Base-by-base conservation (phyloP, 345 rosid genomes). In the Erucastrum elatum region DNA sequence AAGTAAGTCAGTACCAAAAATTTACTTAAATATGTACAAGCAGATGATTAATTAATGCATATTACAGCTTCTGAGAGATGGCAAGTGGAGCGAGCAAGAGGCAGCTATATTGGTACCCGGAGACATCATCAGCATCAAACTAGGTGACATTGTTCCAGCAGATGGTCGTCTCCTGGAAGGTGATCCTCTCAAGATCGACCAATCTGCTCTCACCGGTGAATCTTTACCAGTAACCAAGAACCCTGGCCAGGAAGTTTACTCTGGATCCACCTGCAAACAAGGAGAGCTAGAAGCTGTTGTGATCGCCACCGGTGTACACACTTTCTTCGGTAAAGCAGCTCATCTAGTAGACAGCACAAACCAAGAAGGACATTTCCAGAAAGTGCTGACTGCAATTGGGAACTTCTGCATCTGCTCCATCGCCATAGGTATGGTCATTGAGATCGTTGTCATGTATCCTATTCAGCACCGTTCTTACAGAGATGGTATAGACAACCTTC, bases 251-350 rank as follows among this genome's bases (percentile, higher is more conserved):
- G 97, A 87, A 82, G 77, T 91, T 64, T 91, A 87, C 84, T 90
- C 97, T 0, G 97, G 97, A 1, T 90, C 94, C 51, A 91, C 97
- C 65, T 90, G 94, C 86, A 91, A 91, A 84, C 97, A 91, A 78
- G 97, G 97, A 61, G 97, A 92, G 86, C 69, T 92, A 53, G 97
- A 92, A 81, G 97, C 97, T 37, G 83, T 92, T 72, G 97, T 92
- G 2, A 90, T 90, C 51, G 94, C 94, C 58, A 92, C 97, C 6
- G 97, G 97, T 35, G 93, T 91, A 44, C 94, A 90, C 63, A 87
- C 97, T 58, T 91, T 91, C 87, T 91, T 91, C 16, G 97, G 97
- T 5, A 91, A 91, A 85, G 97, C 97, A 35, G 97, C 97, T 75
- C 97, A 91, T 75, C 97, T 91, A 15, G 93, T 91, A 1, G 94